phyloP scores from a whole-genome alignment of 352 stramenopile species.

The Hyaloperonospora brassicae region DNA sequence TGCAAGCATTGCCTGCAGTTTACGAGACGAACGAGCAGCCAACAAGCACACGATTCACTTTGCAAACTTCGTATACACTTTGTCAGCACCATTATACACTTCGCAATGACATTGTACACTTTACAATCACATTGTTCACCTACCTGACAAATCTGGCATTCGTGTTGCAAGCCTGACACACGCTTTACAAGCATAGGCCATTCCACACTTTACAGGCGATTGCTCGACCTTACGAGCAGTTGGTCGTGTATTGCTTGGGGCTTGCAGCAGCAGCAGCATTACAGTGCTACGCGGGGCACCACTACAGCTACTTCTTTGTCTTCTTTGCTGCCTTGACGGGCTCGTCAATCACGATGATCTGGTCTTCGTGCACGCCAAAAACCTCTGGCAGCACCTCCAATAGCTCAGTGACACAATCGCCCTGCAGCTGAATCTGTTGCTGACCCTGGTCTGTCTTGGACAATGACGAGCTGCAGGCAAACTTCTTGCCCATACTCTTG shows the following conservation, averaged over 20 bases:
- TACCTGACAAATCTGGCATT: too few relatives aligned
- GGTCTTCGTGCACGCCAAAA: slow-evolving; percentile 66
- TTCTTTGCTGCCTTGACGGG: slow-evolving; percentile 49
- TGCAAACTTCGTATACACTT: too few relatives aligned
- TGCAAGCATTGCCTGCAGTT: too few relatives aligned
- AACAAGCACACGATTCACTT: too few relatives aligned
- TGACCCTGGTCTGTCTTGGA: slow-evolving; percentile 67
- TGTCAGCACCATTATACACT: too few relatives aligned
- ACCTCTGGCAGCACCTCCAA: slow-evolving; percentile 67
- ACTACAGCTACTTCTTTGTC: slow-evolving; percentile 25
- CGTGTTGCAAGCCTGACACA: too few relatives aligned
- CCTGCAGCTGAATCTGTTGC: slow-evolving; percentile 79
- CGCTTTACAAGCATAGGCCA: too few relatives aligned
- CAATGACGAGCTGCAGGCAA: slow-evolving; percentile 74
- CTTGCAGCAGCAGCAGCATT: too few relatives aligned
- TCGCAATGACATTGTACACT: neutral
- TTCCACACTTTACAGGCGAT: slow-evolving; percentile 9
- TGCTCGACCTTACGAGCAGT: too few relatives aligned
- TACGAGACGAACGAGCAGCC: too few relatives aligned
- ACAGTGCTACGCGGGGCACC: neutral
- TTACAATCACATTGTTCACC: neutral
- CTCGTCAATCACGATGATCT: slow-evolving; percentile 69
- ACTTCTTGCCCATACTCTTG: slow-evolving; percentile 76
- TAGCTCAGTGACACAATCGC: slow-evolving; percentile 68
- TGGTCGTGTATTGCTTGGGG: too few relatives aligned